A percentile compares a stretch with the other conserved stretches of the same genome.
These are phyloP conservation scores for Penicillium herquei DNA, from an alignment of 495 filamentous ascomycete genomes.

Conservation along the genomic window DNA sequence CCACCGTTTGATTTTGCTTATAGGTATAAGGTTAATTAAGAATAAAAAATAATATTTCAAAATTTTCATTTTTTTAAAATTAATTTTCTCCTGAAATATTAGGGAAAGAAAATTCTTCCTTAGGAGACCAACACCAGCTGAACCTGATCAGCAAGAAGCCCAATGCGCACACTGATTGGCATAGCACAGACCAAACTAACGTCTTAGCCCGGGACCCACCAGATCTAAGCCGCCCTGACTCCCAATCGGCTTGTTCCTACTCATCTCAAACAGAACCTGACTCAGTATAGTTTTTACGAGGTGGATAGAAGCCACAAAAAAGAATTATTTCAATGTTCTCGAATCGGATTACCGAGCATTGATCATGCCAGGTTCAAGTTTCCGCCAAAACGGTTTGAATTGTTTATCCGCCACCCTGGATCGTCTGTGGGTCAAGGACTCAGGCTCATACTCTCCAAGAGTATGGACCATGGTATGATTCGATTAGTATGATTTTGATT, in stretches of 20 bases:
- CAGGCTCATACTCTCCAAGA: too few relatives aligned
- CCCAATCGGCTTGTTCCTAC: neutral
- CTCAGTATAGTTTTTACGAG: too few relatives aligned
- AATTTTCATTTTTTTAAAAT: too few relatives aligned
- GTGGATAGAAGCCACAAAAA: too few relatives aligned
- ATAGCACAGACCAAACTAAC: constrained; percentile 16
- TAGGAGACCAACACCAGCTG: constrained; percentile 23
- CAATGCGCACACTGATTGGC: constrained; percentile 22
- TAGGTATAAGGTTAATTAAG: neutral
- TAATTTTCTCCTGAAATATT: neutral
- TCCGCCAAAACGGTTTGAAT: constrained; percentile 6
- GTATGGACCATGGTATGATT: too few relatives aligned
- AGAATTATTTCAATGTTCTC: too few relatives aligned
- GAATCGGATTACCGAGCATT: too few relatives aligned
- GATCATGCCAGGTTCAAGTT: too few relatives aligned
- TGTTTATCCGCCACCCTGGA: constrained; percentile 10
- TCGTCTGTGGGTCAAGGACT: neutral
- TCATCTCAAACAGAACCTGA: neutral
- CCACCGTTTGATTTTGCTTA: neutral
- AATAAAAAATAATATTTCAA: too few relatives aligned
- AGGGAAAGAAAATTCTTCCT: constrained; percentile 5
- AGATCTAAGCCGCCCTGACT: constrained; percentile 6
- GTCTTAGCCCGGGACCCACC: constrained; percentile 21
- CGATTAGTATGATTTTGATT: too few relatives aligned
- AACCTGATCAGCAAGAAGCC: constrained; percentile 19